These are phyloP conservation scores for Aspergillus sp. DNA, from an alignment of 2,329 filamentous ascomycete genomes.

Conservation along the genomic window DNA sequence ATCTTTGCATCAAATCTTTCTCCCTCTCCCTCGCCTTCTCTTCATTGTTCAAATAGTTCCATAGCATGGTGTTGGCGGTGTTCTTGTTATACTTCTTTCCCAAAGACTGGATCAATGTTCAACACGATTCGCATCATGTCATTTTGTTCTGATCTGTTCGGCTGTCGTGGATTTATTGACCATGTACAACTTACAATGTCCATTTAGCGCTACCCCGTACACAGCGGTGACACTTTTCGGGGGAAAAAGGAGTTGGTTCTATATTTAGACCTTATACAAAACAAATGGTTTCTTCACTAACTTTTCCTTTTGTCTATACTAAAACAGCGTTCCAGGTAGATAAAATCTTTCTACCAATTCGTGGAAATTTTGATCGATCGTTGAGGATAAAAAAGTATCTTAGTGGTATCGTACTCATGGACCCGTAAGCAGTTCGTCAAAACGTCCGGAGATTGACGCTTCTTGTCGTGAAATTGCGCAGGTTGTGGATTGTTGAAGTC, in stretches of 20 bases:
- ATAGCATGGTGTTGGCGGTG: constrained; percentile 29
- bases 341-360: background rate
- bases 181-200: background rate
- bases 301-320: background rate
- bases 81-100: constrained; percentile 7
- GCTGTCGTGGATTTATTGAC: background rate
- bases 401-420: background rate
- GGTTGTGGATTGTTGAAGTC: constrained; percentile 5
- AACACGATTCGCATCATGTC: background rate
- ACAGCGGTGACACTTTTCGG: background rate
- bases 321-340: background rate
- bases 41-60: constrained; percentile 3
- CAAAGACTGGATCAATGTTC: background rate
- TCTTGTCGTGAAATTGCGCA: background rate
- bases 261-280: background rate
- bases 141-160: background rate
- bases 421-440: constrained; percentile 1
- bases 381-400: constrained; percentile 17
- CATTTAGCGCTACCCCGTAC: background rate
- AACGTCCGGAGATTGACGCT: background rate
- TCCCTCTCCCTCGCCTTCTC: background rate
- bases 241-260: background rate
- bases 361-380: constrained; percentile 3
- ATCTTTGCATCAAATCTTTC: background rate
- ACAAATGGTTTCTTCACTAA: background rate